Base-by-base conservation (phyloP, 352 stramenopile genomes). In the Phytophthora chlamydospora region DNA sequence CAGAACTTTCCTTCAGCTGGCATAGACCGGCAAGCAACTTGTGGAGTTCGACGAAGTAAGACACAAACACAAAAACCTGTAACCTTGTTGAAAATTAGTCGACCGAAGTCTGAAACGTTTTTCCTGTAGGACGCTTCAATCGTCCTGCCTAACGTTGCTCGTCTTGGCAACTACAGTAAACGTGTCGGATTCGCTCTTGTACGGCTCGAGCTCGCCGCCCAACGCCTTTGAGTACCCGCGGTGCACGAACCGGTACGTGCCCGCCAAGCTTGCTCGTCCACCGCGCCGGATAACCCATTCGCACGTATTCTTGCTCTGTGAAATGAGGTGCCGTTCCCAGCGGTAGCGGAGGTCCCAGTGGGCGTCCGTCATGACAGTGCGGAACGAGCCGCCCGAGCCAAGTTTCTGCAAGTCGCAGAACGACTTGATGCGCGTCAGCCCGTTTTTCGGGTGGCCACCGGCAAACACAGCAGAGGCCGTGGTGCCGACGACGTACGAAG, bases 321-420 rank as follows among this genome's bases (percentile, higher is more conserved):
- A 21, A 14, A 59, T n/a, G 16, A 66, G 42, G 19, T 66, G 40
- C 13, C 65, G 56, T n/a, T 60, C 40, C 76, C 77, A 87, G 17
- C 57, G 40, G 57, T 72, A 85, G 16, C 77, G 77, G 16, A 85
- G 31, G 29, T 85, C 76, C 78, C 78, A 88, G 47, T 87, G 73
- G 1, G 63, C 66, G 44, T 90, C 80, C 0, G 69, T 84, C 64
- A 86, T 51, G n/a, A 78, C 38, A 9, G 59, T 80, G 16, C 48
- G 49, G 40, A 61, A 88, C 12, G 35, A 45, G 9, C 58, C 64
- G 8, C 47, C 40, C 2, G 43, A 46, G 13, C 48, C 32, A 4
- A 79, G 47, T 14, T 59, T 66, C 39, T 88, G 59, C 12, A 89
- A 73, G 27, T 85, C 76, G 19, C 75, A 85, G 63, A 88, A 89